Evolutionary conservation across 441 rosid species (phyloP), one percentile per base, ranked within the genome.

Genomic region (Brassica balearica): DNA sequence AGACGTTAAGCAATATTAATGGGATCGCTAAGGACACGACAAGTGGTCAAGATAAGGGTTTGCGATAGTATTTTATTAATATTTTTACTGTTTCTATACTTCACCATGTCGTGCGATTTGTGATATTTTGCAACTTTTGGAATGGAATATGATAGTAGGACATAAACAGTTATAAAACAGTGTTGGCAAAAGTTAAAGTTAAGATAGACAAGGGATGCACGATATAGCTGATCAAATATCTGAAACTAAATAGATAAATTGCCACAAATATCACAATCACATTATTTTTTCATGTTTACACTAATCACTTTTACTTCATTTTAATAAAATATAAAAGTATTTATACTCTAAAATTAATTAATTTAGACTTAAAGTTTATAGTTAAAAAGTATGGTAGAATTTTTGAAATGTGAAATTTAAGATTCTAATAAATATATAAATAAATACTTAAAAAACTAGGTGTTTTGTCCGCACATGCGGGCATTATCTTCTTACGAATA

Each of bases 1-100:
- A 79, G 79, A 74, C 82, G 79, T 74, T 68, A 73, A 78, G 77
- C 74, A 72, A 77, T 65, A 22, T 67, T 72, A 72, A 73, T 78
- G 70, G 70, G 69, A 73, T 48, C 43, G 82, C 69, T 73, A 68
- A 58, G 74, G 59, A 78, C 70, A 51, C 69, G 73, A 73, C 69
- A 43, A 72, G 67, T 72, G 38, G 11, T 27, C 43, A 15, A 46
- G 81, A 73, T 78, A 73, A 78, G 59, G 69, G 20, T 73, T 43
- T 65, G 59, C 8, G 10, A 36, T 36, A 34, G 43, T 36, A 8
- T 36, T 8, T 36, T 36, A 8, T 8, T 8, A 36, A 36, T 8
- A 36, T 8, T 36, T 34, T 34, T 1, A 36, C 59, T 77, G 65
- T 65, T 77, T 64, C 32, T 71, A 8, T 23, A 9, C 25, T 27